Conservation (phyloP, 1,139 yeast genomes). For the Hanseniaspora gamundiae region DNA sequence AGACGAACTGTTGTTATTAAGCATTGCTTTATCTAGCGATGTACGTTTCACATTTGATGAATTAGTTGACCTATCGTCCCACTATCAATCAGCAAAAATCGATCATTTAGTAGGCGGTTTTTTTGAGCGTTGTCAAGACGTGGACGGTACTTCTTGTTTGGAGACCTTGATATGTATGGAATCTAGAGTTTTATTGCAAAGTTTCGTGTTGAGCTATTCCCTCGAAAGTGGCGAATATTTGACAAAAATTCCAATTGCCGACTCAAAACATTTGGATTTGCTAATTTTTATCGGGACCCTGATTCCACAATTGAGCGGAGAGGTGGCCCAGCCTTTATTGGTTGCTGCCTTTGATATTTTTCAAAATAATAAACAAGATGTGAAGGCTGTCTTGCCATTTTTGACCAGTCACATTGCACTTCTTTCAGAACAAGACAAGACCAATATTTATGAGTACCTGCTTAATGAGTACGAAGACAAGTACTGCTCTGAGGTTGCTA, state of each 20-base stretch:
- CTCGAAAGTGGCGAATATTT: constrained; percentile 10
- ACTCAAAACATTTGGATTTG: neutral
- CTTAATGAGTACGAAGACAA: constrained; percentile 19
- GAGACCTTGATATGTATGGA: neutral
- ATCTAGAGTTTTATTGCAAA: constrained; percentile 2
- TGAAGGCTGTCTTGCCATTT: neutral
- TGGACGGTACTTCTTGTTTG: neutral
- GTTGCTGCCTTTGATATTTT: constrained; percentile 10
- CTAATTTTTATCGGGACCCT: constrained; percentile 13
- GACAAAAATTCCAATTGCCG: constrained; percentile 8
- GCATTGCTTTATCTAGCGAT: too few relatives aligned
- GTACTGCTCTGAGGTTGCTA: constrained; percentile 21
- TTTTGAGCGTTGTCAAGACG: neutral
- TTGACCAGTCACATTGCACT: constrained; percentile 2
- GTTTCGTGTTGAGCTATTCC: neutral
- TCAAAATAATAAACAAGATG: constrained; percentile 3
- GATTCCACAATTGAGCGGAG: neutral
- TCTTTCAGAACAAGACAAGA: constrained; percentile 14
- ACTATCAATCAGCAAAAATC: neutral
- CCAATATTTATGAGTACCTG: constrained; percentile 15
- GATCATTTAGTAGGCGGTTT: neutral
- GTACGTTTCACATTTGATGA: too few relatives aligned
- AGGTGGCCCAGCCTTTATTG: constrained; percentile 2
- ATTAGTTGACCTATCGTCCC: too few relatives aligned
- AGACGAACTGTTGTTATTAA: neutral